phyloP scores from a whole-genome alignment of 73 alveolate genomes.

The Paraurostyla sp. region DNA sequence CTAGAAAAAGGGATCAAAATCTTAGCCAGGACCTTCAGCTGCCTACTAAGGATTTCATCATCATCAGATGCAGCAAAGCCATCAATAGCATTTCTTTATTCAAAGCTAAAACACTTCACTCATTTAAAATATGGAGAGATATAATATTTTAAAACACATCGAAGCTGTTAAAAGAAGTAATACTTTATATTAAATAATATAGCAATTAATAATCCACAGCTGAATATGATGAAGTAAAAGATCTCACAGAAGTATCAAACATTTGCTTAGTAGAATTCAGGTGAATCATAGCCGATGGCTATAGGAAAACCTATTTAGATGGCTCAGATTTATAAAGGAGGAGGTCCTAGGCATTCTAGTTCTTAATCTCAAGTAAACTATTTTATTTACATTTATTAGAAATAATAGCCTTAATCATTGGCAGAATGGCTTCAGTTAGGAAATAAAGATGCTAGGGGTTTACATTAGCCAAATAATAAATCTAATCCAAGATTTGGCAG shows the following conservation, averaged over 20 bases:
- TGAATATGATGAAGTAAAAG: conserved; percentile 38
- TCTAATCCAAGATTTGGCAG: background rate
- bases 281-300: background rate
- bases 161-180: conserved; percentile 49
- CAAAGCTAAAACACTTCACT: background rate
- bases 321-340: background rate
- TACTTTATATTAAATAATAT: background rate
- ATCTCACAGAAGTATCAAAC: conserved; percentile 16
- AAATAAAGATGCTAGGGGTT: background rate
- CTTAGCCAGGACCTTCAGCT: background rate
- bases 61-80: background rate
- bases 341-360: background rate
- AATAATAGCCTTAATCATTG: background rate
- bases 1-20: background rate
- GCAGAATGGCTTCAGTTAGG: background rate
- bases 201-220: conserved; percentile 26
- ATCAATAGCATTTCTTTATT: background rate
- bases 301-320: conserved; percentile 16
- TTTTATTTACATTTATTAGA: background rate
- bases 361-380: conserved; percentile 5
- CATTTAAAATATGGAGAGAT: conserved; percentile 38
- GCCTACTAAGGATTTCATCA: background rate
- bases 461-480: background rate
- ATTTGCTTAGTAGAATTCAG: background rate
- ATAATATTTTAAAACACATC: conserved; percentile 23